A percentile compares a stretch with the other conserved stretches of the same genome.
These are phyloP conservation scores for Chaetomium sp. DNA, from an alignment of 2,329 filamentous ascomycete genomes.

Conservation along the genomic window DNA sequence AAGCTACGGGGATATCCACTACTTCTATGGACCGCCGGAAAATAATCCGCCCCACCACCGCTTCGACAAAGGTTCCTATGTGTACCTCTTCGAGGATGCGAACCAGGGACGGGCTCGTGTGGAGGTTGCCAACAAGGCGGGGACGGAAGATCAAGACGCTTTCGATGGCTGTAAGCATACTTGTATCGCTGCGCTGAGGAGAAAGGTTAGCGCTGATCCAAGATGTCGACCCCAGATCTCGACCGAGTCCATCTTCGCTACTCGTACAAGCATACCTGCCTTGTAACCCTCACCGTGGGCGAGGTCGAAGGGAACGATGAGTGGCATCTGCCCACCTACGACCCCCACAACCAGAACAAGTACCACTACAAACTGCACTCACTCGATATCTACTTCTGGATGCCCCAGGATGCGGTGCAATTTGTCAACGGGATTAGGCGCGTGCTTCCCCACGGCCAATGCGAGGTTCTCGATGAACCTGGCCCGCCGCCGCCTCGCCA, in stretches of 20 bases:
- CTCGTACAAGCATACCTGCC: slow-evolving; percentile 66
- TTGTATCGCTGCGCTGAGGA: not conserved
- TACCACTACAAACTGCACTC: slow-evolving; percentile 74
- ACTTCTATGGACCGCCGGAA: slow-evolving; percentile 65
- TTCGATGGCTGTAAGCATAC: slow-evolving; percentile 63
- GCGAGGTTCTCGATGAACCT: slow-evolving; percentile 61
- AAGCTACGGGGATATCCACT: slow-evolving; percentile 74
- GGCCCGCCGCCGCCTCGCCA: slow-evolving; percentile 35
- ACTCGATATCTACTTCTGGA: slow-evolving; percentile 76
- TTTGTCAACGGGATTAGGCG: slow-evolving; percentile 63
- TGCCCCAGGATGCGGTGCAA: slow-evolving; percentile 60
- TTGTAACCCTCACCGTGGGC: slow-evolving; percentile 62
- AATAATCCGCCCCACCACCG: slow-evolving; percentile 68
- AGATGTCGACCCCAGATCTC: slow-evolving; percentile 44
- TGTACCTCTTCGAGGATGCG: slow-evolving; percentile 73
- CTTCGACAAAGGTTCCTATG: slow-evolving; percentile 73
- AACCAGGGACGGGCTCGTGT: slow-evolving; percentile 60
- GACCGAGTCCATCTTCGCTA: slow-evolving; percentile 60
- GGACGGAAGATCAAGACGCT: slow-evolving; percentile 70
- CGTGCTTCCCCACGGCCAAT: slow-evolving; percentile 54
- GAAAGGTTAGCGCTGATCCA: slow-evolving; percentile 16
- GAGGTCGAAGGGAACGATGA: slow-evolving; percentile 46
- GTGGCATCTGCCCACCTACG: slow-evolving; percentile 70
- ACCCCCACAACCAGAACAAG: slow-evolving; percentile 66
- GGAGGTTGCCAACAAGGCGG: slow-evolving; percentile 69